phyloP scores from a whole-genome alignment of 352 stramenopile species.

The Phytophthora pinifolia region DNA sequence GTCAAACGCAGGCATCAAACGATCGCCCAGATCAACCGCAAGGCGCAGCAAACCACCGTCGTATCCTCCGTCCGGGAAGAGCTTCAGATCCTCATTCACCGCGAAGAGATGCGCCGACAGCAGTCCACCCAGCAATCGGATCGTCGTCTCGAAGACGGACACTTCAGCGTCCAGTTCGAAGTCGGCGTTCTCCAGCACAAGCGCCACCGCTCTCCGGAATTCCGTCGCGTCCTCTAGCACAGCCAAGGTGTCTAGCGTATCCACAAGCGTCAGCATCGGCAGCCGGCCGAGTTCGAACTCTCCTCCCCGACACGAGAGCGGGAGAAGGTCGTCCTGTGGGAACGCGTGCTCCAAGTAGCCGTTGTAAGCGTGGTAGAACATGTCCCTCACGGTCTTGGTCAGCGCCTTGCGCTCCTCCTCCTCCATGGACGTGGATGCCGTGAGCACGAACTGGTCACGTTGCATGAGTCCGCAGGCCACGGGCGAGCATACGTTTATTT shows the following conservation, averaged over 20 bases:
- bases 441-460: conserved; percentile 67
- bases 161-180: conserved; percentile 91
- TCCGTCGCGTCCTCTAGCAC: conserved; percentile 76
- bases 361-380: conserved; percentile 91
- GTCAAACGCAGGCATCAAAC: conserved; percentile 96
- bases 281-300: conserved; percentile 81
- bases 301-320: conserved; percentile 66
- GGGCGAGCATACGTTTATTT: conserved; percentile 70
- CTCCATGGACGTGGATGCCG: conserved; percentile 43
- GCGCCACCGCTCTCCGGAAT: conserved; percentile 69
- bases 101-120: conserved; percentile 90
- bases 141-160: conserved; percentile 94
- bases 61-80: conserved; percentile 83
- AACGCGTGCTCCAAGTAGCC: conserved; percentile 85
- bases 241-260: conserved; percentile 90
- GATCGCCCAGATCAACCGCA: conserved; percentile 94
- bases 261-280: conserved; percentile 89
- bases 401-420: conserved; percentile 60
- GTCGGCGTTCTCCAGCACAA: conserved; percentile 54
- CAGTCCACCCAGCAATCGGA: conserved; percentile 90
- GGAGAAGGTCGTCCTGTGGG: conserved; percentile 77
- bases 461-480: conserved; percentile 74
- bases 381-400: conserved; percentile 70
- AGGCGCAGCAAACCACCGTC: conserved; percentile 91
- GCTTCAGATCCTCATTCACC: conserved; percentile 44